These are phyloP conservation scores for Lachancea mirantina DNA, from an alignment of 805 yeast species.

Conservation along the genomic window DNA sequence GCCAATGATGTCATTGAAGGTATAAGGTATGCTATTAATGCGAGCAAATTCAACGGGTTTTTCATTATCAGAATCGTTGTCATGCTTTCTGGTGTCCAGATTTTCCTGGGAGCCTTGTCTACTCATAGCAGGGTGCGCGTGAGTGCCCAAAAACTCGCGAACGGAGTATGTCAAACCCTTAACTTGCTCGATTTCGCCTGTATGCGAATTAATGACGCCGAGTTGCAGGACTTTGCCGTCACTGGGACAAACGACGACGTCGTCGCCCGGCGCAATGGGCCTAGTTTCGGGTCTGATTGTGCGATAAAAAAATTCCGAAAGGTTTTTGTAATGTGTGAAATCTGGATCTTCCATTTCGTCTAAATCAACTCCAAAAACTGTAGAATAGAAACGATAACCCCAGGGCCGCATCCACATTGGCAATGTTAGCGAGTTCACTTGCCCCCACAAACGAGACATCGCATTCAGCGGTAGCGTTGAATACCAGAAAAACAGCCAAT, in stretches of 20 bases:
- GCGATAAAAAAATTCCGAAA: conserved; percentile 89
- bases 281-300: conserved; percentile 69
- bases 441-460: conserved; percentile 91
- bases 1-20: conserved; percentile 62
- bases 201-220: conserved; percentile 58
- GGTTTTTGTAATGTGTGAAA: conserved; percentile 63
- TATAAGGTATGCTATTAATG: conserved; percentile 64
- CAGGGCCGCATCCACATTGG: conserved; percentile 87
- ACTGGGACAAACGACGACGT: conserved; percentile 73
- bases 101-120: conserved; percentile 18
- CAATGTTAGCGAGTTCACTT: conserved; percentile 68
- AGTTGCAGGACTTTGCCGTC: conserved; percentile 87
- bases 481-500: conserved; percentile 88
- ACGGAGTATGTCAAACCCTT: conserved; percentile 92
- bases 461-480: conserved; percentile 87
- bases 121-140: conserved; percentile 30
- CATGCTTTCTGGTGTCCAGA: conserved; percentile 16
- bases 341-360: conserved; percentile 85
- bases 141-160: conserved; percentile 74
- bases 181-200: conserved; percentile 92
- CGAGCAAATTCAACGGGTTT: conserved; percentile 71
- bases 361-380: conserved; percentile 77
- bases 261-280: conserved; percentile 58
- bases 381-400: conserved; percentile 70
- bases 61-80: conserved; percentile 30